Evolutionary conservation across 805 yeast genomes (phyloP).

Genomic region (Candida coleopterorum): DNA sequence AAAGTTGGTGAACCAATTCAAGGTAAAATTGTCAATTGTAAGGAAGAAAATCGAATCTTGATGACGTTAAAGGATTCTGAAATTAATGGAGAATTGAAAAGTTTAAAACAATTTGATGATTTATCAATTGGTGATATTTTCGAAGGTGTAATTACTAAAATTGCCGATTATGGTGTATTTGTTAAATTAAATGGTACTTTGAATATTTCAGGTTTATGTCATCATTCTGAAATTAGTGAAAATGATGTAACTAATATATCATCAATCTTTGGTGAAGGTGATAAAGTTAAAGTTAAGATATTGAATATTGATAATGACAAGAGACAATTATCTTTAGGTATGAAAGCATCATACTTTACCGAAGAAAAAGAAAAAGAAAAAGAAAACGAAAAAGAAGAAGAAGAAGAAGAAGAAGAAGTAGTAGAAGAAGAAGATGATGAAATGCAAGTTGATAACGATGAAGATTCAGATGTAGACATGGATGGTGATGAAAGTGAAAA

Average conservation of each 20-base stretch:
- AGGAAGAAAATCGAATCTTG: constrained; percentile 59
- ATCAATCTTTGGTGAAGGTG: constrained; percentile 80
- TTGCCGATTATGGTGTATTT: constrained; percentile 88
- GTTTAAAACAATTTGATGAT: constrained; percentile 60
- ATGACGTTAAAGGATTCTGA: constrained; percentile 79
- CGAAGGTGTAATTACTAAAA: constrained; percentile 74
- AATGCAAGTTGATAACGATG: constrained; percentile 16
- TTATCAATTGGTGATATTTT: constrained; percentile 63
- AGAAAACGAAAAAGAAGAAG: constrained; percentile 26
- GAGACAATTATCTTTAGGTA: constrained; percentile 79
- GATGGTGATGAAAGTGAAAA: constrained; percentile 20
- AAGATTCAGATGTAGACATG: constrained; percentile 15
- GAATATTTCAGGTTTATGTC: constrained; percentile 82
- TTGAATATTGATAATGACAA: constrained; percentile 58
- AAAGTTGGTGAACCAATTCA: constrained; percentile 64
- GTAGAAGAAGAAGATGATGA: constrained; percentile 24
- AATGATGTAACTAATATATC: constrained; percentile 52
- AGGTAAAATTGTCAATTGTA: constrained; percentile 67
- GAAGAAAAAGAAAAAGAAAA: constrained; percentile 19
- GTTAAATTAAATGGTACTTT: constrained; percentile 72
- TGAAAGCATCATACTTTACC: constrained; percentile 88
- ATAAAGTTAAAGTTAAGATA: constrained; percentile 81
- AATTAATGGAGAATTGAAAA: constrained; percentile 62
- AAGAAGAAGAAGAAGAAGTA: constrained; percentile 14
- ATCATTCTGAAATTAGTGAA: constrained; percentile 78